These are phyloP conservation scores for Pseudocercospora vitis DNA, from an alignment of 2,329 filamentous ascomycete species.

Conservation along the genomic window DNA sequence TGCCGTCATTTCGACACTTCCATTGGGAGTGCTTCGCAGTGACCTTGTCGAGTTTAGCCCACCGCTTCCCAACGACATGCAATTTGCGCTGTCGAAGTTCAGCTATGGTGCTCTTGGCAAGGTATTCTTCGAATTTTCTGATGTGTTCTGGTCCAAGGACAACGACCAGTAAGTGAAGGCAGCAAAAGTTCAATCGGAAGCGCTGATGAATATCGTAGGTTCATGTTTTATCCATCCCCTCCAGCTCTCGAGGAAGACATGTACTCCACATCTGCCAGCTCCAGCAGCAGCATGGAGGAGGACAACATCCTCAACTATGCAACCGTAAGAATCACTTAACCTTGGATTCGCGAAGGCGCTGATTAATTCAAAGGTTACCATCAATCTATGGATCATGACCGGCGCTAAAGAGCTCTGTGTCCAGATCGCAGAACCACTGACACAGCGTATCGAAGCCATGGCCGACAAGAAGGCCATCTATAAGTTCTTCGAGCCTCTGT, in stretches of 20 bases:
- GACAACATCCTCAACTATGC: conserved; percentile 46
- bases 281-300: conserved; percentile 33
- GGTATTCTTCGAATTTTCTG: conserved; percentile 47
- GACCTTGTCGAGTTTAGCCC: conserved; percentile 45
- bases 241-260: conserved; percentile 29
- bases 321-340: conserved; percentile 36
- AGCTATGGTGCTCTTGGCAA: conserved; percentile 48
- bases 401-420: conserved; percentile 46
- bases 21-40: conserved; percentile 43
- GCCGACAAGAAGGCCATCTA: conserved; percentile 41
- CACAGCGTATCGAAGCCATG: conserved; percentile 48
- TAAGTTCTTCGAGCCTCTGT: conserved; percentile 47
- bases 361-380: conserved; percentile 33
- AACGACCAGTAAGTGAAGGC: conserved; percentile 40
- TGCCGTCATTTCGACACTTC: conserved; percentile 44
- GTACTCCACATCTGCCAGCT: conserved; percentile 28
- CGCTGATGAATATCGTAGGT: conserved; percentile 18
- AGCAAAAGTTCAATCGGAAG: background rate
- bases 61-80: conserved; percentile 40
- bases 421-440: conserved; percentile 48
- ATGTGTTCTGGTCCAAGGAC: conserved; percentile 49
- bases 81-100: conserved; percentile 40
- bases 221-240: conserved; percentile 47
- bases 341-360: too few relatives aligned
- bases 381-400: conserved; percentile 48